Evolutionary conservation across 1,284 basidiomycete species (phyloP), one percentile per base, ranked within the genome.

Genomic region (Cutaneotrichosporon spelunceum): DNA sequence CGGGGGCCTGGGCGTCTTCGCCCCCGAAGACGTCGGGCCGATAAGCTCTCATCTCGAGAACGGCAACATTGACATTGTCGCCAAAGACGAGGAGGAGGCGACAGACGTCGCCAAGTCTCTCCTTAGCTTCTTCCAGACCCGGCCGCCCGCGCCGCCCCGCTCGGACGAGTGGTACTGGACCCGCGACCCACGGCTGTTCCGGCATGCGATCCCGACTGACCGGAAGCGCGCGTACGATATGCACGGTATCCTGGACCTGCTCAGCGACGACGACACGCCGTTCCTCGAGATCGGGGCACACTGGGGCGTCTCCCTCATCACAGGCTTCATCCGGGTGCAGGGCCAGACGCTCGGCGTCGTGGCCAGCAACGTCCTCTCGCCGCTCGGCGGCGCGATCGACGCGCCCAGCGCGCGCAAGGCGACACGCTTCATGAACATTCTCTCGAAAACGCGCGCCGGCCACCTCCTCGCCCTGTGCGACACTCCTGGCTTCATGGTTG

Each of bases 401-500:
- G 64, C 61, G 6, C 29, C 57, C 2, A 47, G 34, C 1, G 64
- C 64, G 2, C 56, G 49, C 56, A 66, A 66, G 59, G 64, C 61
- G 9, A 53, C 54, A 8, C 64, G 64, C 44, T 66, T 66, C 57
- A 47, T 63, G 33, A 58, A 61, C 57, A 63, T 66, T 16, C 59
- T 66, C 9, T 39, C 56, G 44, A 66, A 66, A 61, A 63, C 64
- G n/a, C 53, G 53, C 8, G 49, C 49, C 4, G 56, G 53, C 4
- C 64, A 66, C 57, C 26, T 66, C 16, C 48, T 66, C 29, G 57
- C 57, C 2, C 42, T 66, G 10, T 66, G 64, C 61, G 64, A 66
- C 59, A 66, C 64, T 27, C 64, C 64, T 3, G 64, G 64, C 36
- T 66, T 66, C 61, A 66, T 66, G 64, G 64, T 66, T 36, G 64